Evolutionary conservation across 108 stramenopile genomes (phyloP).

Genomic region (Aurantiochytrium sp.): DNA sequence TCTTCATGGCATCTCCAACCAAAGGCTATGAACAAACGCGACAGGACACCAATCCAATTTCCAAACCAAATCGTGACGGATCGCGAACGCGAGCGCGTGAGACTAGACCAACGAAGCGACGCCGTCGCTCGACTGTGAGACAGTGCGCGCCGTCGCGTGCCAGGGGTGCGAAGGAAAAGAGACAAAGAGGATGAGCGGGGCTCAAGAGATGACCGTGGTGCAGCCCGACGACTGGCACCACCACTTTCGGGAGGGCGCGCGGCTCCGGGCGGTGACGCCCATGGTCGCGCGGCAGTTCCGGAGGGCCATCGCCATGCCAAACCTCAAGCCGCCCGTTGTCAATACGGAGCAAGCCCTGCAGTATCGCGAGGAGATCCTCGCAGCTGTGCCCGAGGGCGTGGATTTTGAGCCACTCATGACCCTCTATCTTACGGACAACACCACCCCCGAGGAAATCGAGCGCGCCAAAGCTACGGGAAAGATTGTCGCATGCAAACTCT

Average conservation of each 20-base stretch:
- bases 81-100: too few relatives aligned
- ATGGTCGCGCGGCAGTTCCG: slow-evolving; percentile 62
- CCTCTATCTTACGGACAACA: slow-evolving; percentile 89
- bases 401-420: slow-evolving; percentile 85
- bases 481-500: slow-evolving; percentile 84
- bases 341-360: slow-evolving; percentile 72
- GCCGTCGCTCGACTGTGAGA: too few relatives aligned
- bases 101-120: too few relatives aligned
- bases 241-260: slow-evolving; percentile 76
- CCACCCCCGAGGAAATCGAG: slow-evolving; percentile 84
- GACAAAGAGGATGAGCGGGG: not conserved
- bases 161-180: too few relatives aligned
- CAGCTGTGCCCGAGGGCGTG: slow-evolving; percentile 36
- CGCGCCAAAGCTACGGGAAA: slow-evolving; percentile 62
- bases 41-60: too few relatives aligned
- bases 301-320: slow-evolving; percentile 89
- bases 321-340: slow-evolving; percentile 89
- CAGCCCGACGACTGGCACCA: slow-evolving; percentile 92
- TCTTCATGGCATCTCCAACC: too few relatives aligned
- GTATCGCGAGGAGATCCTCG: slow-evolving; percentile 75
- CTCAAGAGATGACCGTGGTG: slow-evolving; percentile 32
- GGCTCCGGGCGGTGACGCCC: slow-evolving; percentile 36
- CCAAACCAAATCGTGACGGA: too few relatives aligned
- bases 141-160: too few relatives aligned
- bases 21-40: too few relatives aligned